These are phyloP conservation scores for Beauveria varroae DNA, from an alignment of 2,329 filamentous ascomycete species.

Conservation along the genomic window DNA sequence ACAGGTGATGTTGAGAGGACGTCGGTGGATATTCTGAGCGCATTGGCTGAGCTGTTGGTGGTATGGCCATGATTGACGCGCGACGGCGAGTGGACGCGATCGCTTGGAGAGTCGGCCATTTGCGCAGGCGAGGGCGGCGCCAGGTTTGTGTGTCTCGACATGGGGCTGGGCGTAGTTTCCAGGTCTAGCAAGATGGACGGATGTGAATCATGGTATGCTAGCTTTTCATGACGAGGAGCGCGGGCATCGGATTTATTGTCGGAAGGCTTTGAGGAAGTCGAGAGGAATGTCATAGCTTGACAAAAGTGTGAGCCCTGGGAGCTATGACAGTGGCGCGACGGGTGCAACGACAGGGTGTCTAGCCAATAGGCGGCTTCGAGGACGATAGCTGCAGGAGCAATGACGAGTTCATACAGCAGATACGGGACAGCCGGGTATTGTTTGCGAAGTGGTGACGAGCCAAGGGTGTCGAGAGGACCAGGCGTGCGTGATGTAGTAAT, in stretches of 20 bases:
- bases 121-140: not conserved
- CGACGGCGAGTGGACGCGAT: not conserved
- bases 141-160: not conserved
- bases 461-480: not conserved
- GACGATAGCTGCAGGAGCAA: not conserved
- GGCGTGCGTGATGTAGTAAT: not conserved
- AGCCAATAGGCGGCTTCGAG: not conserved
- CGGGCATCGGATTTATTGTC: not conserved
- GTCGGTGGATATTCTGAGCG: conserved; percentile 8
- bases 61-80: not conserved
- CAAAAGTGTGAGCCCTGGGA: not conserved
- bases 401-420: not conserved
- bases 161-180: not conserved
- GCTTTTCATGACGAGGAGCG: not conserved
- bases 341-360: not conserved
- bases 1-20: not conserved
- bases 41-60: not conserved
- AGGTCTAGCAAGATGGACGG: not conserved
- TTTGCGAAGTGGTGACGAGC: not conserved
- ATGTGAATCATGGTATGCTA: not conserved
- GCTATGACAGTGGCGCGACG: not conserved
- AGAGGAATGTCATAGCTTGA: conserved; percentile 7
- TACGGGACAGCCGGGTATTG: not conserved
- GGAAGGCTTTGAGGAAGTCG: not conserved
- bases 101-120: not conserved